A percentile compares a stretch with the other conserved stretches of the same genome.
These are phyloP conservation scores for Sergeia podlipaevii DNA, from an alignment of 208 protist genomes.

Conservation along the genomic window DNA sequence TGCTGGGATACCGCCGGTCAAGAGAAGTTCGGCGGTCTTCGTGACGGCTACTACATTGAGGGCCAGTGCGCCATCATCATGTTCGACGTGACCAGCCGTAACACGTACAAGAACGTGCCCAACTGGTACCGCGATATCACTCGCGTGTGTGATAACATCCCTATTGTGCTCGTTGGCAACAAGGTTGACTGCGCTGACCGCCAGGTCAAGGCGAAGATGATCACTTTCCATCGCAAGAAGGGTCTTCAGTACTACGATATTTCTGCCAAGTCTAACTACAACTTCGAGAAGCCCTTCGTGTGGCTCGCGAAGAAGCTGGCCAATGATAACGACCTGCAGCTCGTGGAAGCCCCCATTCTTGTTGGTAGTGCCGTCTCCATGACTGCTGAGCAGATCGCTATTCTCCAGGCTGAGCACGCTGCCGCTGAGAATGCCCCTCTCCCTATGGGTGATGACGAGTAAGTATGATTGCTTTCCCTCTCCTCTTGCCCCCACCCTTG, in stretches of 20 bases:
- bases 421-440: conserved; percentile 86
- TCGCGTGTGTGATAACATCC: conserved; percentile 99
- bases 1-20: conserved; percentile 99
- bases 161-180: conserved; percentile 99
- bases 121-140: conserved; percentile 99
- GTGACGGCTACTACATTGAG: conserved; percentile 99
- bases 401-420: conserved; percentile 87
- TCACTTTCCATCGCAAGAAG: conserved; percentile 99
- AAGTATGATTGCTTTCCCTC: conserved; percentile 15
- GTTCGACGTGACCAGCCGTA: conserved; percentile 99
- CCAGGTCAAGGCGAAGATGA: conserved; percentile 99
- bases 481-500: not conserved
- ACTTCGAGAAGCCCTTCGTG: conserved; percentile 99
- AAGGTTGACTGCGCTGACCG: conserved; percentile 99
- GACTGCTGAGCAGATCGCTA: conserved; percentile 70
- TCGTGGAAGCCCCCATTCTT: conserved; percentile 91
- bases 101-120: conserved; percentile 99
- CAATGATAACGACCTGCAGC: conserved; percentile 94
- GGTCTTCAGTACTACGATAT: conserved; percentile 99
- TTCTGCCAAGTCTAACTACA: conserved; percentile 99
- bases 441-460: conserved; percentile 96
- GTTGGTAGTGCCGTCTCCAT: conserved; percentile 69
- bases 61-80: conserved; percentile 99
- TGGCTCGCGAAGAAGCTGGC: conserved; percentile 97
- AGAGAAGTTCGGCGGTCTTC: conserved; percentile 99